phyloP scores from a whole-genome alignment of 2,329 filamentous ascomycete genomes.

The Bertia moriformis region DNA sequence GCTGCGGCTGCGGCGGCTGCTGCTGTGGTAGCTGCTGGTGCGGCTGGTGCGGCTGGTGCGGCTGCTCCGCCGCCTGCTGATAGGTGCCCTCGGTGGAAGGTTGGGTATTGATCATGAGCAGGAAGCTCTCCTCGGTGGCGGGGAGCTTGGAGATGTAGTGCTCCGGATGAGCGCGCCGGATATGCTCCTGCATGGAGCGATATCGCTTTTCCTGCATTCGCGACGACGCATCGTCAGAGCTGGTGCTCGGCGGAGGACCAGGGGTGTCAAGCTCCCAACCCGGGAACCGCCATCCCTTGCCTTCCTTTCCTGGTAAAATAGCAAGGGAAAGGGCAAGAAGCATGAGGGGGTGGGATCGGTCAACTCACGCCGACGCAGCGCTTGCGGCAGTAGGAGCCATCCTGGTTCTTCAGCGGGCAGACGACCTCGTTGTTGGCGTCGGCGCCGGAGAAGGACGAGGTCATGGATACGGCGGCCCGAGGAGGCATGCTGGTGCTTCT shows the following conservation, averaged over 20 bases:
- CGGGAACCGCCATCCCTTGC: constrained; percentile 4
- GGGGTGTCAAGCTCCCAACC: background rate
- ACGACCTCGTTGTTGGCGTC: constrained; percentile 93
- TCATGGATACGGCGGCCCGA: constrained; percentile 69
- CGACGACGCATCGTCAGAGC: constrained; percentile 10
- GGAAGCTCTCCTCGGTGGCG: constrained; percentile 93
- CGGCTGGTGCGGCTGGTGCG: constrained; percentile 21
- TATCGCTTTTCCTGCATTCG: constrained; percentile 71
- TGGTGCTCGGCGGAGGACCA: constrained; percentile 2
- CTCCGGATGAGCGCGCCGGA: constrained; percentile 88
- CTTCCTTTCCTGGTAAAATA: constrained; percentile 5
- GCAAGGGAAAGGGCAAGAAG: constrained; percentile 4
- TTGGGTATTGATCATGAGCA: constrained; percentile 85
- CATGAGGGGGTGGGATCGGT: constrained; percentile 8
- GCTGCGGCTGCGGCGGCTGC: constrained; percentile 2
- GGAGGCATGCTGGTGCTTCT: constrained; percentile 61
- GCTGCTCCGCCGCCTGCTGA: constrained; percentile 31
- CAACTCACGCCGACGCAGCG: constrained; percentile 90
- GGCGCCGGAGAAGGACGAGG: constrained; percentile 79
- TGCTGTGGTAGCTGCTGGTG: constrained; percentile 5
- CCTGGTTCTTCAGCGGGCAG: constrained; percentile 87
- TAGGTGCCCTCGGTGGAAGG: constrained; percentile 63
- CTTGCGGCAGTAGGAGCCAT: constrained; percentile 93
- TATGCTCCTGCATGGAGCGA: constrained; percentile 99
- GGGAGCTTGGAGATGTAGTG: constrained; percentile 97